Evolutionary conservation across 1,284 basidiomycete species (phyloP).

Genomic region (Ceratobasidium sp.): DNA sequence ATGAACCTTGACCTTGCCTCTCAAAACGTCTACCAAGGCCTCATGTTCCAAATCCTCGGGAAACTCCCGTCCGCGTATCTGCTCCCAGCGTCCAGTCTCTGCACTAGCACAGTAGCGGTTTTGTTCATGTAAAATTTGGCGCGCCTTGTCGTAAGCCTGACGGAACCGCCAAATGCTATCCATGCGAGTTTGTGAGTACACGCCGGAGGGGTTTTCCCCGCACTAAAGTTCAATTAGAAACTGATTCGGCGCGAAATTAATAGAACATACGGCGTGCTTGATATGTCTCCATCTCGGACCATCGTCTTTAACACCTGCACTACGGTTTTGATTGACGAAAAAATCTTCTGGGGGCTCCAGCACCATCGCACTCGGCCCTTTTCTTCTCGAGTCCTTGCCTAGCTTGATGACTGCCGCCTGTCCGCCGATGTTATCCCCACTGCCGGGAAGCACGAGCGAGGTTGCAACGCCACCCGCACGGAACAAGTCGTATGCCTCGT

Average conservation of each 20-base stretch:
- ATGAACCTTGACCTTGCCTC: conserved; percentile 84
- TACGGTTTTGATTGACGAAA: conserved; percentile 6
- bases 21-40: conserved; percentile 85
- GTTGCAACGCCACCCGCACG: conserved; percentile 65
- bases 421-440: conserved; percentile 51
- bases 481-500: conserved; percentile 60
- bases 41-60: conserved; percentile 87
- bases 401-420: conserved; percentile 65
- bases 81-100: conserved; percentile 59
- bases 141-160: conserved; percentile 76
- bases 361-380: conserved; percentile 59
- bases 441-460: conserved; percentile 63
- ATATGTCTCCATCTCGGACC: conserved; percentile 43
- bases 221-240: conserved; percentile 45
- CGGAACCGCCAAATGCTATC: conserved; percentile 71
- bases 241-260: neutral
- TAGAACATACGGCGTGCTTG: conserved; percentile 52
- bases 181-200: conserved; percentile 63
- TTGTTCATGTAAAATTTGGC: conserved; percentile 78
- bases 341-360: conserved; percentile 56
- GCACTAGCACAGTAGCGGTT: conserved; percentile 77
- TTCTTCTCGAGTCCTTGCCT: conserved; percentile 57
- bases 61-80: conserved; percentile 62
- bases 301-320: neutral
- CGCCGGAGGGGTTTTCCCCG: conserved; percentile 55